Conservation (phyloP, 2,329 filamentous ascomycete species). For the Rosellinia necatrix region DNA sequence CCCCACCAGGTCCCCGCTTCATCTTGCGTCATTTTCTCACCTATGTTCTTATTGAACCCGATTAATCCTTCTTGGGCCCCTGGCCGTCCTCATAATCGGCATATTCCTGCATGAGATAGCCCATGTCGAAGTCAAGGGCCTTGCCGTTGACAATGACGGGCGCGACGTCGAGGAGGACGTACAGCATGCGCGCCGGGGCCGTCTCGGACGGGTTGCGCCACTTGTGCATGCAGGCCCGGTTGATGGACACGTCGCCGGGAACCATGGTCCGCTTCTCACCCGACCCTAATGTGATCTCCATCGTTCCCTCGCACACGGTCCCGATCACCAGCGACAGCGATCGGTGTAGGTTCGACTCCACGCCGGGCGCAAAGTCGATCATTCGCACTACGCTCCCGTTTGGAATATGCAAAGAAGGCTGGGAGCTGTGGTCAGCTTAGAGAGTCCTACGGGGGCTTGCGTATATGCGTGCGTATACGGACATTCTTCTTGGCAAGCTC, state of each 20-base stretch:
- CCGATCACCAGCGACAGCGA: slow-evolving; percentile 52
- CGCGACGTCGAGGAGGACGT: too few species aligned
- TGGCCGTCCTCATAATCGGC: too few species aligned
- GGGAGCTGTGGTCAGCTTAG: neutral
- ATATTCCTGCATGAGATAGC: too few species aligned
- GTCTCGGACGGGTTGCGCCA: slow-evolving; percentile 43
- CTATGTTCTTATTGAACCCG: too few species aligned
- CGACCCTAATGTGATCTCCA: slow-evolving; percentile 47
- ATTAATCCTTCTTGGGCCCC: too few species aligned
- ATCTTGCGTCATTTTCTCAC: too few species aligned
- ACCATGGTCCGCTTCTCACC: slow-evolving; percentile 39
- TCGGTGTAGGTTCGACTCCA: slow-evolving; percentile 46
- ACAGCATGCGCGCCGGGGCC: slow-evolving; percentile 46
- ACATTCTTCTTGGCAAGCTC: slow-evolving; percentile 18
- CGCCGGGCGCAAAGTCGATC: slow-evolving; percentile 50
- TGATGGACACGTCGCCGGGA: slow-evolving; percentile 51
- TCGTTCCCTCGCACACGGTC: slow-evolving; percentile 50
- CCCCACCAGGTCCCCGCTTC: too few species aligned
- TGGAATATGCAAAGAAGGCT: slow-evolving; percentile 31
- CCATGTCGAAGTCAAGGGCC: too few species aligned
- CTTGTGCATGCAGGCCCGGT: slow-evolving; percentile 50
- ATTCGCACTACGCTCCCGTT: slow-evolving; percentile 40
- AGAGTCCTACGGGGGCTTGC: neutral
- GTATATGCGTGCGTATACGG: neutral
- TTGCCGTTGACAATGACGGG: too few species aligned